These are phyloP conservation scores for Gossypium schwendimanii DNA, from an alignment of 441 rosid species.

Conservation along the genomic window DNA sequence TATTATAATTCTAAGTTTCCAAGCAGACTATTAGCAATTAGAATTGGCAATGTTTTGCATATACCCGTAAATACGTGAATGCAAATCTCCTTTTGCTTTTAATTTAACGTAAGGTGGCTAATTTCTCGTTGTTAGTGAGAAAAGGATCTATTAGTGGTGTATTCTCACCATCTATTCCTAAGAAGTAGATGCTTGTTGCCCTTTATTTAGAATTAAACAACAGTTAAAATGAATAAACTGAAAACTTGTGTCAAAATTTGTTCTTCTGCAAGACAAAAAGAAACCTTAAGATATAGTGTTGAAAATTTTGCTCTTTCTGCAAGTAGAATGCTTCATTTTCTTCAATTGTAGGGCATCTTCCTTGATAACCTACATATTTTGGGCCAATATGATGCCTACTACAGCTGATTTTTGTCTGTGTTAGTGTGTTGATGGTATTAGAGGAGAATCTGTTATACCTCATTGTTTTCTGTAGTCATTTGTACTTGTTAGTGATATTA, in stretches of 20 bases:
- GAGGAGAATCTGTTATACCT: not conserved
- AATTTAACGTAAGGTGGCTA: not conserved
- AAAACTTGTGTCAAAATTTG: not conserved
- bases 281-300: not conserved
- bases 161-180: not conserved
- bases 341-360: not conserved
- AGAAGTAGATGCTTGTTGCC: not conserved
- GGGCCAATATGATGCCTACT: not conserved
- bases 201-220: not conserved
- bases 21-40: not conserved
- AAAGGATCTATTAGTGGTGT: not conserved
- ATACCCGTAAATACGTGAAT: not conserved
- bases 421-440: not conserved
- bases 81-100: not conserved
- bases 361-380: not conserved
- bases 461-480: not conserved
- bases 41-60: not conserved
- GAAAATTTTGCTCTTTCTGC: not conserved
- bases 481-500: not conserved
- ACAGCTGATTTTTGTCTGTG: not conserved
- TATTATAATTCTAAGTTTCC: not conserved
- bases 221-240: not conserved
- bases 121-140: not conserved
- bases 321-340: not conserved
- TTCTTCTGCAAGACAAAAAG: not conserved